A percentile compares a stretch with the other conserved stretches of the same genome.
phyloP scores from a whole-genome alignment of 495 filamentous ascomycete species.

The Aspergillus nanangensis region DNA sequence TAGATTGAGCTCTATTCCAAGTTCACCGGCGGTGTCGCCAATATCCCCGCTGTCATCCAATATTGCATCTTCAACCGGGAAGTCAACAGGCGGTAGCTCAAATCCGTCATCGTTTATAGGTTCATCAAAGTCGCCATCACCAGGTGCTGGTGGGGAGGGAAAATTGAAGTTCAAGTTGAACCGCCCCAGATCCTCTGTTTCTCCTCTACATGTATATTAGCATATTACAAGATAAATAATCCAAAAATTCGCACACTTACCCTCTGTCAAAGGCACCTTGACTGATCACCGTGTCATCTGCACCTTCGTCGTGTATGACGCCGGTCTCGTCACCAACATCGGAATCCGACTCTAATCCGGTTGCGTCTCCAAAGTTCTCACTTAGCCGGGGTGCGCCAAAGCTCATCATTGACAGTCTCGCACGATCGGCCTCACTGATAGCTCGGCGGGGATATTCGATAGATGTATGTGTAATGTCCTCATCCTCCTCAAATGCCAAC shows the following conservation, averaged over 20 bases:
- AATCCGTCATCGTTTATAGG: slow-evolving; percentile 35
- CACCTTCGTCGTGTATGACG: slow-evolving; percentile 31
- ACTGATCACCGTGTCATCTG: slow-evolving; percentile 27
- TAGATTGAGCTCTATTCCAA: slow-evolving; percentile 27
- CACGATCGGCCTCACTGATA: slow-evolving; percentile 43
- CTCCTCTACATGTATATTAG: slow-evolving; percentile 37
- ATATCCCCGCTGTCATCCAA: slow-evolving; percentile 20
- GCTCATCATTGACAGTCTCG: slow-evolving; percentile 50
- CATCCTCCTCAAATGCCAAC: slow-evolving; percentile 62
- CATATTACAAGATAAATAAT: slow-evolving; percentile 9
- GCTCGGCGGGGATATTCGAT: slow-evolving; percentile 67
- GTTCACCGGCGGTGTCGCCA: slow-evolving; percentile 20
- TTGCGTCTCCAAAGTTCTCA: slow-evolving; percentile 53
- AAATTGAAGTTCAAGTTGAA: slow-evolving; percentile 43
- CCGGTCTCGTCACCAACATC: slow-evolving; percentile 44
- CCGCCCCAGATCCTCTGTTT: slow-evolving; percentile 42
- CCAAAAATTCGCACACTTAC: slow-evolving; percentile 21
- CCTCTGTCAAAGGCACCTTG: slow-evolving; percentile 39
- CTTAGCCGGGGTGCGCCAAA: slow-evolving; percentile 55
- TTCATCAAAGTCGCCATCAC: slow-evolving; percentile 25
- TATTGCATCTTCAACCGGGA: slow-evolving; percentile 21
- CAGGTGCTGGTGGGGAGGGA: slow-evolving; percentile 29
- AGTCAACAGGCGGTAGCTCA: slow-evolving; percentile 27
- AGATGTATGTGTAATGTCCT: no score
- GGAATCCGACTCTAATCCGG: slow-evolving; percentile 44